A percentile compares a stretch with the other conserved stretches of the same genome.
Evolutionary conservation across 164 flowering plant genomes (phyloP).

Genomic region (Kingdonia uniflora): DNA sequence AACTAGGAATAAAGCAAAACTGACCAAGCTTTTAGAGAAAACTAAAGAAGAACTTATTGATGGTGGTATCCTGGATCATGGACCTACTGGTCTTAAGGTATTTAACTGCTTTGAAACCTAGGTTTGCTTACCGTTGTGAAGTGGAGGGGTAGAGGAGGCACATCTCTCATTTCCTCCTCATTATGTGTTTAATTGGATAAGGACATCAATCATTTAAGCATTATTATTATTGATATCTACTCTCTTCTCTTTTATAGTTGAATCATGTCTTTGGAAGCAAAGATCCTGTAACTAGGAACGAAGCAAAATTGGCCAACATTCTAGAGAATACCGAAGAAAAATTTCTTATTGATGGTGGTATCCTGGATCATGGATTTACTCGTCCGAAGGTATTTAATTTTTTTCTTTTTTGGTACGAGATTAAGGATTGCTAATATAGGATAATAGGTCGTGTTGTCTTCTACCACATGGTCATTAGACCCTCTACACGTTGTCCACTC

Average conservation of each 20-base stretch:
- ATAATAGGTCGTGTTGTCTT: too few species aligned
- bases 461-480: too few species aligned
- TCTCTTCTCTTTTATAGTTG: conserved; percentile 39
- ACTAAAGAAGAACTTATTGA: conserved; percentile 21
- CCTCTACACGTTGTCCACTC: too few species aligned
- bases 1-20: conserved; percentile 53
- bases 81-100: conserved; percentile 96
- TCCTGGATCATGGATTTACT: conserved; percentile 77
- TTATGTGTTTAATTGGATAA: too few species aligned
- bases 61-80: conserved; percentile 63
- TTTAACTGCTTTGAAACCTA: neutral
- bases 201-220: too few species aligned
- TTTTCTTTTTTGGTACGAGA: too few species aligned
- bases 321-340: conserved; percentile 24
- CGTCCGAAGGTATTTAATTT: neutral
- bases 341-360: too few species aligned
- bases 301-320: conserved; percentile 52
- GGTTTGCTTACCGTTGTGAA: too few species aligned
- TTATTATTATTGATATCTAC: too few species aligned
- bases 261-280: conserved; percentile 74
- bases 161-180: too few species aligned
- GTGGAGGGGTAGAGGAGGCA: too few species aligned
- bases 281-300: conserved; percentile 62
- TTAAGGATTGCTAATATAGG: too few species aligned
- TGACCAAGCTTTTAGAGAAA: conserved; percentile 41